phyloP scores from a whole-genome alignment of 768 basidiomycete genomes.

The Tephrocybe rancida region DNA sequence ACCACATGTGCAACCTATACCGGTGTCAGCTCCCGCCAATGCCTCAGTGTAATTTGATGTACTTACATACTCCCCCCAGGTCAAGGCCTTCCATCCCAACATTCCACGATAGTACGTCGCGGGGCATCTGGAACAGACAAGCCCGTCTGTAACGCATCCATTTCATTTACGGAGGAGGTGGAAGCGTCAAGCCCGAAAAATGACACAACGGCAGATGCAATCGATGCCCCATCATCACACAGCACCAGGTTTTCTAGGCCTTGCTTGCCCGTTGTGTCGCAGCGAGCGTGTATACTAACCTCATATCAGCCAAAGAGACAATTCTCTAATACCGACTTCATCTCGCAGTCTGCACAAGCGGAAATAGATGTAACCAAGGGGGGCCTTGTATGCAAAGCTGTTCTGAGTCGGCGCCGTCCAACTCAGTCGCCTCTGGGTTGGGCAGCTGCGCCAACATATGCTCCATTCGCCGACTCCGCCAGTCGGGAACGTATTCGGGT shows the following conservation, averaged over 20 bases:
- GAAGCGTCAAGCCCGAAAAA: not conserved
- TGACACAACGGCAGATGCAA: not conserved
- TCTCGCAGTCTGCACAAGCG: not conserved
- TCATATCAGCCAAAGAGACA: constrained; percentile 2
- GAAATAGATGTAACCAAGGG: not conserved
- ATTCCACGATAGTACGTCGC: not conserved
- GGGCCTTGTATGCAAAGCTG: not conserved
- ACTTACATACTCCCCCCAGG: not conserved
- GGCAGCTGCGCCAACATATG: not conserved
- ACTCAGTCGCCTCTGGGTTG: not conserved
- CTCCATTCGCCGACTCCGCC: not conserved
- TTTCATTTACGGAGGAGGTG: not conserved
- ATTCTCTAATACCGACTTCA: not conserved
- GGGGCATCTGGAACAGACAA: not conserved
- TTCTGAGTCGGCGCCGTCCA: too few relatives aligned
- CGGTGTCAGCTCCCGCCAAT: too few relatives aligned
- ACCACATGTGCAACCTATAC: not conserved
- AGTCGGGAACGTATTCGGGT: not conserved
- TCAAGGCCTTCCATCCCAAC: not conserved
- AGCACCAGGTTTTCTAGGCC: not conserved
- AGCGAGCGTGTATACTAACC: not conserved
- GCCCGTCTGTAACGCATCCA: not conserved
- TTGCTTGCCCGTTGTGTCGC: not conserved
- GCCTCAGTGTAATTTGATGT: not conserved
- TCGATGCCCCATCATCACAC: not conserved